Evolutionary conservation across 2,329 filamentous ascomycete genomes (phyloP).

Genomic region (Aaosphaeria arxii): DNA sequence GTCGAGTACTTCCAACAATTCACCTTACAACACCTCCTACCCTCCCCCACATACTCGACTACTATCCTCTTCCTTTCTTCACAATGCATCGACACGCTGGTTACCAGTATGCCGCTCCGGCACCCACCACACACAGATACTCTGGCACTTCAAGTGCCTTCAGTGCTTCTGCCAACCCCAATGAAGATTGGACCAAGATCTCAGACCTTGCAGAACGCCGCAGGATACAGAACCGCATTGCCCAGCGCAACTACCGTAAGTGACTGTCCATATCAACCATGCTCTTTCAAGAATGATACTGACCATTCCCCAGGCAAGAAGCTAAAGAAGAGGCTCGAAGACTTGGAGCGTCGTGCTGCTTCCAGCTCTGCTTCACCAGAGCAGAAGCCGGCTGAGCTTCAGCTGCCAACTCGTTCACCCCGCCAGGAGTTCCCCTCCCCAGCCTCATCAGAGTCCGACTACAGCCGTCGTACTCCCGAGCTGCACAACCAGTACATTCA

Average conservation of each 20-base stretch:
- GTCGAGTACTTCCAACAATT: not conserved
- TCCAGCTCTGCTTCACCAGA: conserved; percentile 60
- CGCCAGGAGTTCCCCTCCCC: conserved; percentile 36
- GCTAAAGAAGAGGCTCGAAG: conserved; percentile 84
- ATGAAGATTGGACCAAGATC: conserved; percentile 99
- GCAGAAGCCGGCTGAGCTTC: conserved; percentile 54
- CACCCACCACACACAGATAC: conserved; percentile 57
- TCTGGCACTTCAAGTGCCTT: conserved; percentile 90
- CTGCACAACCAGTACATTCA: conserved; percentile 43
- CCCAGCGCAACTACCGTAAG: conserved; percentile 94
- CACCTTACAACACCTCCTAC: conserved; percentile 3
- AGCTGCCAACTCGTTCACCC: conserved; percentile 35
- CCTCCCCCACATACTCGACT: conserved; percentile 5
- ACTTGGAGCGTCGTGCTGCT: conserved; percentile 75
- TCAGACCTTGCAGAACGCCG: conserved; percentile 92
- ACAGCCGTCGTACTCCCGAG: conserved; percentile 27
- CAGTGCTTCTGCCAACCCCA: conserved; percentile 88
- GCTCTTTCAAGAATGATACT: conserved; percentile 10
- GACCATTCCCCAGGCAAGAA: conserved; percentile 67
- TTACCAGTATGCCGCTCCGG: conserved; percentile 42
- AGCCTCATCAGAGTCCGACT: conserved; percentile 33
- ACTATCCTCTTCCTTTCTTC: conserved; percentile 8
- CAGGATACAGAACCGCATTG: conserved; percentile 95
- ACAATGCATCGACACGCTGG: conserved; percentile 45
- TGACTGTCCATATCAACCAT: conserved; percentile 16